phyloP scores from a whole-genome alignment of 257 asterid species.

The Eustoma russellianum region DNA sequence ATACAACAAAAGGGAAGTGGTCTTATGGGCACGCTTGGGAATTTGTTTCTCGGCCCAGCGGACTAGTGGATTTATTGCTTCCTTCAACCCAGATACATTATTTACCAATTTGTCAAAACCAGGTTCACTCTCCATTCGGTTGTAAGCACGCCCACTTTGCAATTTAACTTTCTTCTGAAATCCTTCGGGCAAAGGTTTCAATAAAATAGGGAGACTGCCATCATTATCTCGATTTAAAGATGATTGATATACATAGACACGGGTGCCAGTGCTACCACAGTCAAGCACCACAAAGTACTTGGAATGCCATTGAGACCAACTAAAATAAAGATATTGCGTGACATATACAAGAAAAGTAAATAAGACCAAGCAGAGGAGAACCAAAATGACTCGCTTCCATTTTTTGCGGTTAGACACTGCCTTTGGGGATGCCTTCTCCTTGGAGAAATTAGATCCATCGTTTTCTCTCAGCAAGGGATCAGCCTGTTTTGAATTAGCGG shows the following conservation, averaged over 20 bases:
- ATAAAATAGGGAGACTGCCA: conserved; percentile 51
- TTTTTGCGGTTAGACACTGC: conserved; percentile 37
- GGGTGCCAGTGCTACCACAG: conserved; percentile 99
- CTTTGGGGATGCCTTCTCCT: conserved; percentile 45
- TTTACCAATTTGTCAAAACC: conserved; percentile 92
- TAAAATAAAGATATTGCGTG: conserved; percentile 35
- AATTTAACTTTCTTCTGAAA: conserved; percentile 49
- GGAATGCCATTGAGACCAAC: conserved; percentile 51
- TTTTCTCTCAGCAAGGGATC: conserved; percentile 37
- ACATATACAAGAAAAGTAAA: conserved; percentile 43
- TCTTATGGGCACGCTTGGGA: conserved; percentile 61
- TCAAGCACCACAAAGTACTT: conserved; percentile 81
- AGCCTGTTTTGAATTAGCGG: conserved; percentile 24
- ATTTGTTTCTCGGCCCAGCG: conserved; percentile 94
- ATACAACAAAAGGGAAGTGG: conserved; percentile 72
- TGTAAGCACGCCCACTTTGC: conserved; percentile 74
- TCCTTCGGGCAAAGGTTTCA: conserved; percentile 76
- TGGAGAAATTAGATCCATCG: conserved; percentile 65
- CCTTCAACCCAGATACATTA: conserved; percentile 56
- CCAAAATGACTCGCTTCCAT: conserved; percentile 41
- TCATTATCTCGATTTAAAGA: conserved; percentile 42
- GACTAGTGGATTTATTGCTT: conserved; percentile 64
- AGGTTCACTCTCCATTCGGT: conserved; percentile 97
- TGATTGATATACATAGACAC: conserved; percentile 85
- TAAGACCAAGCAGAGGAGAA: conserved; percentile 54